These are phyloP conservation scores for Stephanodiscus minutulus DNA, from an alignment of 108 stramenopile genomes.

Conservation along the genomic window DNA sequence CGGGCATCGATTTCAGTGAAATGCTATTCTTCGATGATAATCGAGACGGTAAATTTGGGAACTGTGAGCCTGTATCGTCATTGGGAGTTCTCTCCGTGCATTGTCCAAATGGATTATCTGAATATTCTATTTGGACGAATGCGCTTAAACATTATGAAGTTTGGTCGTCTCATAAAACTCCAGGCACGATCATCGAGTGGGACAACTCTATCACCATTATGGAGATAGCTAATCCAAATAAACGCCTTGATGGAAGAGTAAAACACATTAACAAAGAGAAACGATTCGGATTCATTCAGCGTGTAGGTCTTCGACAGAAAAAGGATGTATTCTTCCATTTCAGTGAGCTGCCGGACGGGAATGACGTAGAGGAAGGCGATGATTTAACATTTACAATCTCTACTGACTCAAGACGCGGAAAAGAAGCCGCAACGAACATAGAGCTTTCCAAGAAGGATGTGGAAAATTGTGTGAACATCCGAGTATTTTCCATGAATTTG, in stretches of 20 bases:
- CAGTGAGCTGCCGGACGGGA: slow-evolving; percentile 46
- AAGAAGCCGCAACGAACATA: slow-evolving; percentile 46
- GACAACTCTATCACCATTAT: slow-evolving; percentile 48
- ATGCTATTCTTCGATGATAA: slow-evolving; percentile 70
- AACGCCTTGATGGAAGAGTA: slow-evolving; percentile 48
- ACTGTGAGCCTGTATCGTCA: slow-evolving; percentile 67
- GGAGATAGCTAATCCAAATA: slow-evolving; percentile 10
- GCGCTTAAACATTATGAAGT: slow-evolving; percentile 59
- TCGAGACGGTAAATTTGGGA: slow-evolving; percentile 70
- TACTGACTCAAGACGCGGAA: slow-evolving; percentile 50
- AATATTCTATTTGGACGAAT: slow-evolving; percentile 47
- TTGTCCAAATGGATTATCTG: slow-evolving; percentile 63
- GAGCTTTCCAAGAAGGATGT: slow-evolving; percentile 32
- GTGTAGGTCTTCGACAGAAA: slow-evolving; percentile 32
- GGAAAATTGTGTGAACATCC: slow-evolving; percentile 39
- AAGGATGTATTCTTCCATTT: slow-evolving; percentile 76
- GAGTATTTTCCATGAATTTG: slow-evolving; percentile 78
- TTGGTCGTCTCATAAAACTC: slow-evolving; percentile 48
- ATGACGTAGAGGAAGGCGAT: slow-evolving; percentile 56
- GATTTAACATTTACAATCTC: slow-evolving; percentile 49
- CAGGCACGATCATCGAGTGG: slow-evolving; percentile 67
- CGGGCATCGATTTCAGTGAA: slow-evolving; percentile 41
- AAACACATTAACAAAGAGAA: slow-evolving; percentile 59
- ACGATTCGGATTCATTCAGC: slow-evolving; percentile 67
- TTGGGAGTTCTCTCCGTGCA: slow-evolving; percentile 74